Conservation (phyloP, 139 green algal species). For the Asterochloris erici region DNA sequence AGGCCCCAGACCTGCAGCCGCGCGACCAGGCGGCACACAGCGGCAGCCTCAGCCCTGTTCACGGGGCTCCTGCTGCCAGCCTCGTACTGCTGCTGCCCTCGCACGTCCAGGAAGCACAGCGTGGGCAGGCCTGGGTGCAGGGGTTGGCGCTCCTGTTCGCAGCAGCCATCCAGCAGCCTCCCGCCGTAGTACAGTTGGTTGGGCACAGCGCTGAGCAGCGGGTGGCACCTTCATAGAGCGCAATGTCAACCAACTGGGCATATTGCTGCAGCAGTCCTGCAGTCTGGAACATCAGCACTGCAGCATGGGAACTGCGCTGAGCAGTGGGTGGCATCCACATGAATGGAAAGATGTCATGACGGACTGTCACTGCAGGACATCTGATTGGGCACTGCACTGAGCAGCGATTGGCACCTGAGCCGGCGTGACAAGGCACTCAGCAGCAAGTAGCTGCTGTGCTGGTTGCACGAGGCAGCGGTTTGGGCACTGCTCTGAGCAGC, state of each 20-base stretch:
- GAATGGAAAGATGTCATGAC: too few species aligned
- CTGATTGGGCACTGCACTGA: constrained; percentile 65
- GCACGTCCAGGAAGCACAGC: constrained; percentile 50
- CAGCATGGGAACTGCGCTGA: too few species aligned
- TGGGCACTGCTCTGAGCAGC: too few species aligned
- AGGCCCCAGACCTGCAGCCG: background rate
- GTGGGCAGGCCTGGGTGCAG: constrained; percentile 55
- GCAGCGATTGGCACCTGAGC: constrained; percentile 65
- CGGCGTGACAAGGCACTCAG: too few species aligned
- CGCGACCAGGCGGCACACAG: constrained; percentile 20
- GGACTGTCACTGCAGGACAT: constrained; percentile 70
- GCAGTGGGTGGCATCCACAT: too few species aligned
- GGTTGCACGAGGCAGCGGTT: too few species aligned
- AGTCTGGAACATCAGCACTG: too few species aligned
- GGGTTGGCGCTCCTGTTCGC: constrained; percentile 33
- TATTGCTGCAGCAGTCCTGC: too few species aligned
- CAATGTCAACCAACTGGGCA: too few species aligned
- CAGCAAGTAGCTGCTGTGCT: too few species aligned
- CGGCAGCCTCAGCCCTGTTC: constrained; percentile 55
- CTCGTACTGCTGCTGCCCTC: constrained; percentile 20
- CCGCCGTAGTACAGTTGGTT: constrained; percentile 79
- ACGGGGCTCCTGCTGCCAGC: constrained; percentile 36
- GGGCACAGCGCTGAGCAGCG: constrained; percentile 54
- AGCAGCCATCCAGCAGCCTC: constrained; percentile 59
- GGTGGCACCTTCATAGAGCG: constrained; percentile 64